Evolutionary conservation across 345 rosid genomes (phyloP), one percentile per base, ranked within the genome.

Genomic region (Stellera chamaejasme): DNA sequence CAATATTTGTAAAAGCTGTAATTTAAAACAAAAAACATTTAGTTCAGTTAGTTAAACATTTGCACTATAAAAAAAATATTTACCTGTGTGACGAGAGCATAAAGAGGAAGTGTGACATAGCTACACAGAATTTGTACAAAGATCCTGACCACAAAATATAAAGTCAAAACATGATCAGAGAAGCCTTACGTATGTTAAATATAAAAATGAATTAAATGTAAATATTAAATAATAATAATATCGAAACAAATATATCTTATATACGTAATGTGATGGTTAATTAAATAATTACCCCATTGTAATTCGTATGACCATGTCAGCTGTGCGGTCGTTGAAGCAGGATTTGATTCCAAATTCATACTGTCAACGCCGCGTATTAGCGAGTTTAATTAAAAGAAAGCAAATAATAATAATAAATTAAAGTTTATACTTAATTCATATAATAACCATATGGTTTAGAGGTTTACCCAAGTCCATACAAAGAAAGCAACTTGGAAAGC

Each of bases 401-500:
- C 13, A 16, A 55, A 44, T 10, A 25, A 43, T 10, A 13, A 11
- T 0, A 5, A 44, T 10, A 12, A 56, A 11, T 43, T 19, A 19
- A n/a, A n/a, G 23, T 19, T 19, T 19, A 19, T 19, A 19, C 0
- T 19, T 19, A 19, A 19, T 19, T 19, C 23, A 19, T 1, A 19
- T 19, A 19, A 19, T 19, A 19, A 19, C 23, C 23, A 19, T 19
- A 25, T 4, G 39, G 39, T 32, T 32, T 32, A 32, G 39, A 32
- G 39, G 8, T 88, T 80, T 73, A 93, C 99, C 79, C 77, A 70
- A 73, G 81, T 81, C 94, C 94, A 92, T 11, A 62, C 70, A 28
- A 92, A 77, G 84, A 92, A 88, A 50, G 98, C 93, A 1, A 85
- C 74, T 68, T 88, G 93, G 60, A 92, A 92, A 4, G 98, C 98